Evolutionary conservation across 352 stramenopile genomes (phyloP).

Genomic region (Phytophthora tubulina): DNA sequence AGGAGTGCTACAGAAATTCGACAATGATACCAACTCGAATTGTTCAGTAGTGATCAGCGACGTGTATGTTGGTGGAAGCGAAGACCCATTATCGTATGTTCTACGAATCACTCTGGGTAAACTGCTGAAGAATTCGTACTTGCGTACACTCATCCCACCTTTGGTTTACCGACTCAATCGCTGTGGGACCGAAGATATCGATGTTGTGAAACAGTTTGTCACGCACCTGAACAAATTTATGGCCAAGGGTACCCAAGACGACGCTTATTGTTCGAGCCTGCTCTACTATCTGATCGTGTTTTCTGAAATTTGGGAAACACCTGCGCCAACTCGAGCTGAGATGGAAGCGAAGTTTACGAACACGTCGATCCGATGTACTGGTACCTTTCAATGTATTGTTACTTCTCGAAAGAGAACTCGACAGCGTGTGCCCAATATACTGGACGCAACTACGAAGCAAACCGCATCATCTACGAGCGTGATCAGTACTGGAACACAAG

Average conservation of each 20-base stretch:
- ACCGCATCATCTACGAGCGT: slow-evolving; percentile 46
- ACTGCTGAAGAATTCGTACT: background rate
- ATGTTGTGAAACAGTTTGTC: background rate
- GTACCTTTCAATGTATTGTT: slow-evolving; percentile 41
- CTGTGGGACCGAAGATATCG: background rate
- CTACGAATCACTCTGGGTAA: background rate
- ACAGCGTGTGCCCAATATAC: slow-evolving; percentile 20
- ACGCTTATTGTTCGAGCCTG: background rate
- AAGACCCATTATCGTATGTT: background rate
- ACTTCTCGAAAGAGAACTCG: slow-evolving; percentile 52
- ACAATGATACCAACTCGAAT: background rate
- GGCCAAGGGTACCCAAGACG: background rate
- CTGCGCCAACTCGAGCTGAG: background rate
- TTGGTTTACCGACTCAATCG: background rate
- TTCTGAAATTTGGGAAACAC: background rate
- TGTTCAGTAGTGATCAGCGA: background rate
- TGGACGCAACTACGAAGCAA: slow-evolving; percentile 18
- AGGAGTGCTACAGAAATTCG: background rate
- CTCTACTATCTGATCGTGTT: background rate
- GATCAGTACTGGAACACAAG: slow-evolving; percentile 63
- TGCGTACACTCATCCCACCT: background rate
- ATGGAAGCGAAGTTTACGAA: background rate
- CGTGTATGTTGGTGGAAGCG: background rate
- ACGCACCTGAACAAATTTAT: background rate
- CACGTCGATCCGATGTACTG: background rate